Evolutionary conservation across 257 asterid species (phyloP).

Genomic region (Cinchona pubescens): DNA sequence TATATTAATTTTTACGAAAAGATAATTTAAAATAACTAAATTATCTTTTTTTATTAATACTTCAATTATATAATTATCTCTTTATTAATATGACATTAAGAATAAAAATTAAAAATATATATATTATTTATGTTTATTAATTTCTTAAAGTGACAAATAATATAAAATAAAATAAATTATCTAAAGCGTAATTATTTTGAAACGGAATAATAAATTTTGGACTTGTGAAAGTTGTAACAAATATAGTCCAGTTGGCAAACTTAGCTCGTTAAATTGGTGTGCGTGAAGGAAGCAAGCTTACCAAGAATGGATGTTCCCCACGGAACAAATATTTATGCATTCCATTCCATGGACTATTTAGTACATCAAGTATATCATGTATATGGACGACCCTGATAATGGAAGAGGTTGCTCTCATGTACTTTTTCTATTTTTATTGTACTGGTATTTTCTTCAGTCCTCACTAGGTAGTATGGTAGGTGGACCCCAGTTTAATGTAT

Average conservation of each 20-base stretch:
- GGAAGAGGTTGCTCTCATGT: conserved; percentile 20
- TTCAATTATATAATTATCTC: too few relatives aligned
- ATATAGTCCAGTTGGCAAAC: conserved; percentile 3
- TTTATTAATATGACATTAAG: too few relatives aligned
- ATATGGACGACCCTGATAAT: background rate
- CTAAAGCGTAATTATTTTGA: too few relatives aligned
- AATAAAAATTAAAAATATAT: too few relatives aligned
- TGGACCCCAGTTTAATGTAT: conserved; percentile 19
- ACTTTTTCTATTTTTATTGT: conserved; percentile 6
- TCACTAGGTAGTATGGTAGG: conserved; percentile 17
- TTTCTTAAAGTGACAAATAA: too few relatives aligned
- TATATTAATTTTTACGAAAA: too few relatives aligned
- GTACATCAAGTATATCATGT: background rate
- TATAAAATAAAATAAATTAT: too few relatives aligned
- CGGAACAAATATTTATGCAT: conserved; percentile 16
- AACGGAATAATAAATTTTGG: conserved; percentile 13
- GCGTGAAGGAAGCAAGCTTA: conserved; percentile 29
- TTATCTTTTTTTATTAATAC: too few relatives aligned
- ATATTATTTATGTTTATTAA: too few relatives aligned
- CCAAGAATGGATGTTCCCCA: conserved; percentile 32
- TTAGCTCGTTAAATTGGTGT: conserved; percentile 8
- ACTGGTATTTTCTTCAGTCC: conserved; percentile 15
- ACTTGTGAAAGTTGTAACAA: conserved; percentile 13
- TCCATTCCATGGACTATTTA: conserved; percentile 6
- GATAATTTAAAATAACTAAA: too few relatives aligned